Conservation (phyloP, 2,329 filamentous ascomycete species). For the Ascochyta rabiei region DNA sequence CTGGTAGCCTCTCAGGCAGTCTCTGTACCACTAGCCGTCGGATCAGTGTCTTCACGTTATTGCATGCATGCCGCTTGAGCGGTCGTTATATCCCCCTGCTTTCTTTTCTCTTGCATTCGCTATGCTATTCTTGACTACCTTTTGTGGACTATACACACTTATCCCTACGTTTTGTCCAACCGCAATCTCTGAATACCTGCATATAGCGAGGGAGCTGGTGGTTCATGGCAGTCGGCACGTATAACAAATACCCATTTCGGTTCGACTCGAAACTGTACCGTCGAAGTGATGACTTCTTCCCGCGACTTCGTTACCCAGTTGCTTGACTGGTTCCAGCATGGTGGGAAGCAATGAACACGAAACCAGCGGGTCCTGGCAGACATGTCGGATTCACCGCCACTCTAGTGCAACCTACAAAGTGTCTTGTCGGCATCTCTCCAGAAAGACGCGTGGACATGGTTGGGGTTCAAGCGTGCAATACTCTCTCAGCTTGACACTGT, state of each 20-base stretch:
- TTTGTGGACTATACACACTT: constrained; percentile 8
- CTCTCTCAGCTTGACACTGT: too few species aligned
- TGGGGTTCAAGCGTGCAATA: neutral
- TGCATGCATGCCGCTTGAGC: constrained; percentile 17
- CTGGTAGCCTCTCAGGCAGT: neutral
- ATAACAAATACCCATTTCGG: constrained; percentile 19
- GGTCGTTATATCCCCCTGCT: constrained; percentile 17
- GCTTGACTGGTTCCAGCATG: neutral
- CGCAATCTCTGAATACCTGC: constrained; percentile 8
- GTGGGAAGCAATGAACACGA: constrained; percentile 5
- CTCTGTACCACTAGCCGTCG: constrained; percentile 14
- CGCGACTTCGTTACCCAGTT: neutral
- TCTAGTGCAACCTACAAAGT: constrained; percentile 16
- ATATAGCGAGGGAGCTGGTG: constrained; percentile 20
- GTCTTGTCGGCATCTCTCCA: neutral
- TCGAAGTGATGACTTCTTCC: neutral
- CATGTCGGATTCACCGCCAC: constrained; percentile 18
- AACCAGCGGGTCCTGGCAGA: constrained; percentile 1
- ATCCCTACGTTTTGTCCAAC: neutral
- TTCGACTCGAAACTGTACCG: constrained; percentile 1
- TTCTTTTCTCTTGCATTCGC: constrained; percentile 20
- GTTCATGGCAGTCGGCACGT: constrained; percentile 8
- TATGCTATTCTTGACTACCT: constrained; percentile 6
- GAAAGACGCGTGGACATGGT: neutral
- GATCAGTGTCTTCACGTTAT: constrained; percentile 12